These are phyloP conservation scores for Perilla frutescens DNA, from an alignment of 257 asterid genomes.

Conservation along the genomic window DNA sequence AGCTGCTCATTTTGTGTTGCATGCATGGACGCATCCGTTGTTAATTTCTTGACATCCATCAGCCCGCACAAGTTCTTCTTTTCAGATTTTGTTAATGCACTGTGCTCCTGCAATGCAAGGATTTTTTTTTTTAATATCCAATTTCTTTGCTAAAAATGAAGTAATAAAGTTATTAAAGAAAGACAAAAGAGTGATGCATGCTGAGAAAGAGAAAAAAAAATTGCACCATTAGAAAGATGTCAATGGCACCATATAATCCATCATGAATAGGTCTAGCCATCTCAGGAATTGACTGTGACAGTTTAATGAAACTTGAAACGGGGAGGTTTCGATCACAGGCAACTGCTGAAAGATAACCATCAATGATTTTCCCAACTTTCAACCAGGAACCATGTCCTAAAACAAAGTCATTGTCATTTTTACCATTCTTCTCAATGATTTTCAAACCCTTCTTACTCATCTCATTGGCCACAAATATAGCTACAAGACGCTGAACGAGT, in stretches of 20 bases:
- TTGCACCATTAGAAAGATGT: constrained; percentile 69
- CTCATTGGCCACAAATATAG: constrained; percentile 55
- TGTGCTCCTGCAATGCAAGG: constrained; percentile 58
- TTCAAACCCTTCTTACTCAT: constrained; percentile 42
- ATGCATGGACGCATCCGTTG: constrained; percentile 71
- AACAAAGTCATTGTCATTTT: constrained; percentile 50
- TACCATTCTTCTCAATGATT: constrained; percentile 42
- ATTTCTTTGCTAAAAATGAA: not conserved
- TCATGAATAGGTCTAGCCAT: constrained; percentile 83
- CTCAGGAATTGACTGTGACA: constrained; percentile 73
- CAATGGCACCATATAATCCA: constrained; percentile 74
- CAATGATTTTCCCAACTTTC: constrained; percentile 70
- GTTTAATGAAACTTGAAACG: constrained; percentile 54
- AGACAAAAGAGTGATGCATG: not conserved
- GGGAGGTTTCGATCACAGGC: constrained; percentile 69
- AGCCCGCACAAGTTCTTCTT: constrained; percentile 75
- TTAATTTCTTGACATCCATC: constrained; percentile 75
- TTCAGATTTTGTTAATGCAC: constrained; percentile 63
- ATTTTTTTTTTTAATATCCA: not conserved
- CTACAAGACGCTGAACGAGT: constrained; percentile 67
- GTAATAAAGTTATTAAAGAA: not conserved
- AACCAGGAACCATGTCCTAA: constrained; percentile 74
- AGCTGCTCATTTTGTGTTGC: constrained; percentile 91
- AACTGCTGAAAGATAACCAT: constrained; percentile 64
- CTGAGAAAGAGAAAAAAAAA: not conserved